These are phyloP conservation scores for Wickerhamomyces hampshirensis DNA, from an alignment of 805 yeast species.

Conservation along the genomic window DNA sequence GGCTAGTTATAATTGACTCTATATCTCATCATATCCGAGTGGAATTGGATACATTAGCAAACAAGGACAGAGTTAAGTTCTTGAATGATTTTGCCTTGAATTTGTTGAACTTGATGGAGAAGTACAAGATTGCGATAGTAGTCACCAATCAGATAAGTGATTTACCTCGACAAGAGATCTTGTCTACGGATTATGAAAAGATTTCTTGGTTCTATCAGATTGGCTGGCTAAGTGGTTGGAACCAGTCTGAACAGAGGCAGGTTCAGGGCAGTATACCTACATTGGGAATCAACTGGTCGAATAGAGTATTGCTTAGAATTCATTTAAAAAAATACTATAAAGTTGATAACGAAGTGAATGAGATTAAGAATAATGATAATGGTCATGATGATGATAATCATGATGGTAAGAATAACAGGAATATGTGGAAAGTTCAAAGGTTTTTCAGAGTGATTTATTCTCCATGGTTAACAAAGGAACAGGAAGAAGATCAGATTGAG, in stretches of 20 bases:
- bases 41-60: conserved; percentile 36
- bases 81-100: conserved; percentile 38
- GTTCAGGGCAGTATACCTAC: conserved; percentile 40
- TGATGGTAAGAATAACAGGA: conserved; percentile 2
- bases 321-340: conserved; percentile 38
- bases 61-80: conserved; percentile 28
- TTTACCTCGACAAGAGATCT: conserved; percentile 30
- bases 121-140: conserved; percentile 53
- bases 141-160: conserved; percentile 81
- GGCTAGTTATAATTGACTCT: conserved; percentile 70
- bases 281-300: conserved; percentile 52
- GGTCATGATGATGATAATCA: conserved; percentile 6
- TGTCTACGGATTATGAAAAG: conserved; percentile 21
- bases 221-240: conserved; percentile 79
- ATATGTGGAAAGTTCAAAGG: conserved; percentile 25
- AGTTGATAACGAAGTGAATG: conserved; percentile 24
- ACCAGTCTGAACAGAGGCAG: conserved; percentile 25
- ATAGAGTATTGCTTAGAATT: conserved; percentile 45
- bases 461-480: conserved; percentile 10
- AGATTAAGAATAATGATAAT: neutral
- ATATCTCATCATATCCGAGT: conserved; percentile 77
- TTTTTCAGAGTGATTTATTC: conserved; percentile 39
- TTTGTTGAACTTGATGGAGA: conserved; percentile 44
- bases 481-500: conserved; percentile 12
- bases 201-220: conserved; percentile 55